Evolutionary conservation across 176 grass and related monocot genomes (phyloP).

Genomic region (Paspalum notatum): DNA sequence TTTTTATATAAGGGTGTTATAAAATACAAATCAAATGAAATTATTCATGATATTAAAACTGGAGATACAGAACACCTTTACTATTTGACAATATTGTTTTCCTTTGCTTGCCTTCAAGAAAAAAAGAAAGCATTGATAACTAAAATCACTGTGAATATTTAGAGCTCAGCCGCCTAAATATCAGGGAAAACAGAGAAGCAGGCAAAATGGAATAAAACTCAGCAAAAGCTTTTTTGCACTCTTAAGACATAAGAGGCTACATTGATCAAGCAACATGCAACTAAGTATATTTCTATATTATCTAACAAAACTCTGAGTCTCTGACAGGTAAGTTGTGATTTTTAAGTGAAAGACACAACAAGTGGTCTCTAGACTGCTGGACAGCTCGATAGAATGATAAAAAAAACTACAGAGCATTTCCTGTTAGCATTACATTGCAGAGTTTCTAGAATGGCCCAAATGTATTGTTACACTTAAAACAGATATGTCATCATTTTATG

Average conservation of each 20-base stretch:
- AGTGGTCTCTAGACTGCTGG: neutral
- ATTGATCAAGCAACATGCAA: neutral
- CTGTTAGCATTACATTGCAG: neutral
- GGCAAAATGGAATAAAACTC: neutral
- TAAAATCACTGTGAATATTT: constrained; percentile 5
- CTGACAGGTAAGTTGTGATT: constrained; percentile 1
- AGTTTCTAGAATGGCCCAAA: neutral
- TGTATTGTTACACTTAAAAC: neutral
- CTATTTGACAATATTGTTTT: neutral
- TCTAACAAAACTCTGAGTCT: neutral
- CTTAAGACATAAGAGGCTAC: neutral
- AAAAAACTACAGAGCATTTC: neutral
- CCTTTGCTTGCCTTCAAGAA: neutral
- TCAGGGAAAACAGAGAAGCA: neutral
- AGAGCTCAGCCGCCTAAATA: constrained; percentile 9
- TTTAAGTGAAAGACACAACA: neutral
- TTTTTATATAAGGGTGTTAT: neutral
- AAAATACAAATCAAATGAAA: constrained; percentile 2
- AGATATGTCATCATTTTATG: neutral
- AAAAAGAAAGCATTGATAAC: constrained; percentile 17
- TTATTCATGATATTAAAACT: constrained; percentile 29
- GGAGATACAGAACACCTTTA: neutral
- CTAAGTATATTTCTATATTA: constrained; percentile 8
- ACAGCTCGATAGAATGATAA: neutral
- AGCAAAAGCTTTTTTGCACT: neutral